Percentiles rank a stretch among this genome's conserved stretches.
These are phyloP conservation scores for Colletotrichum tanaceti DNA, from an alignment of 2,329 filamentous ascomycete species.

Conservation along the genomic window DNA sequence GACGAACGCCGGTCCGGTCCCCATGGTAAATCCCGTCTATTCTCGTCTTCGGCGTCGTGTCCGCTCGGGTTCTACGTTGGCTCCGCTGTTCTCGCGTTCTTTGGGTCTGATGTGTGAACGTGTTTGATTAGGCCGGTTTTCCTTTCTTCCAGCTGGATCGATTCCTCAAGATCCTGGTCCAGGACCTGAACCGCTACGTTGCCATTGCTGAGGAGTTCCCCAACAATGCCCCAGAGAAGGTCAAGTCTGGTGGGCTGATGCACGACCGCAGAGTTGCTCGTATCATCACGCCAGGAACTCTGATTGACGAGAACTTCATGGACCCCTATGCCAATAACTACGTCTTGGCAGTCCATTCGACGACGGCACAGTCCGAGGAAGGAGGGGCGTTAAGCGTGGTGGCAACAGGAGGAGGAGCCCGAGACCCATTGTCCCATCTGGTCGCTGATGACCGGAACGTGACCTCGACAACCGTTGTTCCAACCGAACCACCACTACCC, in stretches of 20 bases:
- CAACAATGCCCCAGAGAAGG: slow-evolving; percentile 74
- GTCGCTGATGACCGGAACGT: slow-evolving; percentile 31
- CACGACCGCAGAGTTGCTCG: slow-evolving; percentile 88
- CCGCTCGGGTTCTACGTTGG: slow-evolving; percentile 30
- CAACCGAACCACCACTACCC: slow-evolving; percentile 46
- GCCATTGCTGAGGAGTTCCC: slow-evolving; percentile 94
- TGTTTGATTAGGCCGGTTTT: slow-evolving; percentile 77
- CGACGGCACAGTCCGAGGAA: background rate
- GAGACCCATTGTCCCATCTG: slow-evolving; percentile 27
- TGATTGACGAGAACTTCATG: slow-evolving; percentile 98
- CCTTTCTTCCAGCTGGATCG: slow-evolving; percentile 93
- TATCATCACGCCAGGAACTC: slow-evolving; percentile 91
- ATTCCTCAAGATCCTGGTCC: slow-evolving; percentile 91
- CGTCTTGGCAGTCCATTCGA: slow-evolving; percentile 80
- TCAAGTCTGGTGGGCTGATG: slow-evolving; percentile 81
- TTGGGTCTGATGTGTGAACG: slow-evolving; percentile 43
- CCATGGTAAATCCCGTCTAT: slow-evolving; percentile 74
- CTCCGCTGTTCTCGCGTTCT: slow-evolving; percentile 30
- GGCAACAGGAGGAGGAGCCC: background rate
- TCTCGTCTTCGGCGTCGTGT: slow-evolving; percentile 13
- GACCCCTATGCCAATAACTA: slow-evolving; percentile 95
- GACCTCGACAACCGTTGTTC: slow-evolving; percentile 24
- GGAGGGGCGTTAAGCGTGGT: background rate
- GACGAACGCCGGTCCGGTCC: slow-evolving; percentile 80
- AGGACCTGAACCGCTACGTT: slow-evolving; percentile 90